phyloP scores from a whole-genome alignment of 805 yeast species.

The Candida maltosa region DNA sequence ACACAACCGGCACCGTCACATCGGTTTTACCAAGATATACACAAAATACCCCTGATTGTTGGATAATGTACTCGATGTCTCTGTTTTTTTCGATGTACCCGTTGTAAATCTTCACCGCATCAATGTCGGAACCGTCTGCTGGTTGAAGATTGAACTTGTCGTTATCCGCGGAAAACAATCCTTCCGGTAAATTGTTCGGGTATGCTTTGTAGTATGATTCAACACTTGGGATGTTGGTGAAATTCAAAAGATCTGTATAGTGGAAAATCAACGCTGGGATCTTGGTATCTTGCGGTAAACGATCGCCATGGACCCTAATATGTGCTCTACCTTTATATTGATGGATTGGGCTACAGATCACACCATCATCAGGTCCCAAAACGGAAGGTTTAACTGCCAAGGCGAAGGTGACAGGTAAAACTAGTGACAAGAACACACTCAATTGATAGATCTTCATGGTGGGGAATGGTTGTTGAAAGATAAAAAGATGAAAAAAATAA shows the following conservation, averaged over 20 bases:
- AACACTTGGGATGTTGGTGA: constrained; percentile 15
- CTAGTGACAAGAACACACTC: too few relatives aligned
- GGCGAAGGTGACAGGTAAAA: too few relatives aligned
- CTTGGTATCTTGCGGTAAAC: constrained; percentile 7
- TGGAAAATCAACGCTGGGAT: constrained; percentile 23
- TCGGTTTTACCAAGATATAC: constrained; percentile 21
- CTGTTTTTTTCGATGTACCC: constrained; percentile 9
- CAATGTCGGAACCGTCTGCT: constrained; percentile 4
- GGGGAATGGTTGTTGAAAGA: too few relatives aligned
- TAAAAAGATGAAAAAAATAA: too few relatives aligned
- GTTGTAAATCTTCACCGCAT: constrained; percentile 7
- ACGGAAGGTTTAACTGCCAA: constrained; percentile 1
- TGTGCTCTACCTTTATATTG: constrained; percentile 6
- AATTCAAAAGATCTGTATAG: constrained; percentile 18
- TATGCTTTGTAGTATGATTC: constrained; percentile 11
- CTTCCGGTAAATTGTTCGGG: constrained; percentile 4
- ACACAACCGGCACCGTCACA: constrained; percentile 15
- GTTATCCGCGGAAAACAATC: constrained; percentile 9
- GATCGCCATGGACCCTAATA: constrained; percentile 11
- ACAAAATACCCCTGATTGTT: constrained; percentile 27
- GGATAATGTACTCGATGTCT: constrained; percentile 13
- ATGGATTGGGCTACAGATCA: constrained; percentile 5
- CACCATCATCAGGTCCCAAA: constrained; percentile 1
- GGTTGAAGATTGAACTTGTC: constrained; percentile 13
- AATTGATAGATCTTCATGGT: too few relatives aligned